Conservation (phyloP, 75 land plant species). For the Picea glauca region DNA sequence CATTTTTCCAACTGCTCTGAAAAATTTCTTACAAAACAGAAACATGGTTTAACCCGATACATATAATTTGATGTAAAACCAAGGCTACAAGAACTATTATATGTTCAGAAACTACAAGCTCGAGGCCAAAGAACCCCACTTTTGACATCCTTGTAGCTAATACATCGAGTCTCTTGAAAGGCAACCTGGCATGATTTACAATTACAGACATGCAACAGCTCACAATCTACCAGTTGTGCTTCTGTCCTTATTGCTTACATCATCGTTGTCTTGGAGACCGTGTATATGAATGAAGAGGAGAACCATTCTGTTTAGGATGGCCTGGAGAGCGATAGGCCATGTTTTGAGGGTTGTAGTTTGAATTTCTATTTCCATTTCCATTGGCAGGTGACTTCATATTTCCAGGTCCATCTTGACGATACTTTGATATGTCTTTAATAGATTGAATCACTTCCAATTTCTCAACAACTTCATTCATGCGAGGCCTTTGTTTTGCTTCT, state of each 20-base stretch:
- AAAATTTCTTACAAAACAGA: too few relatives aligned
- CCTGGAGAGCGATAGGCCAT: not conserved
- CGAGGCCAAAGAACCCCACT: too few relatives aligned
- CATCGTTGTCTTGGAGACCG: conserved; percentile 1
- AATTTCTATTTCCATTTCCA: not conserved
- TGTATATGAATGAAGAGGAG: not conserved
- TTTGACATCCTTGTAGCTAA: too few relatives aligned
- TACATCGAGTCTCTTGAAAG: too few relatives aligned
- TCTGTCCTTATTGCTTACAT: not conserved
- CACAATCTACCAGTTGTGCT: too few relatives aligned
- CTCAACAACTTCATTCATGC: conserved; percentile 53
- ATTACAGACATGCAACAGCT: too few relatives aligned
- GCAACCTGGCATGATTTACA: too few relatives aligned
- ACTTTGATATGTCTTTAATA: conserved; percentile 15
- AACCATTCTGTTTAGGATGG: not conserved
- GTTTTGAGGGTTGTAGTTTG: not conserved
- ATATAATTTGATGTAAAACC: too few relatives aligned
- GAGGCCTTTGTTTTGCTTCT: conserved; percentile 46
- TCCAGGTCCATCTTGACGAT: conserved; percentile 5
- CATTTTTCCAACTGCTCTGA: too few relatives aligned
- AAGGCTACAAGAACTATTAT: too few relatives aligned
- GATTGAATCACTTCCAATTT: conserved; percentile 22
- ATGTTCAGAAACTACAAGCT: too few relatives aligned
- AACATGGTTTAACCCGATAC: too few relatives aligned
- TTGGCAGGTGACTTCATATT: not conserved